Base-by-base conservation (phyloP, 2,329 filamentous ascomycete species). In the Trematosphaeria pertusa region DNA sequence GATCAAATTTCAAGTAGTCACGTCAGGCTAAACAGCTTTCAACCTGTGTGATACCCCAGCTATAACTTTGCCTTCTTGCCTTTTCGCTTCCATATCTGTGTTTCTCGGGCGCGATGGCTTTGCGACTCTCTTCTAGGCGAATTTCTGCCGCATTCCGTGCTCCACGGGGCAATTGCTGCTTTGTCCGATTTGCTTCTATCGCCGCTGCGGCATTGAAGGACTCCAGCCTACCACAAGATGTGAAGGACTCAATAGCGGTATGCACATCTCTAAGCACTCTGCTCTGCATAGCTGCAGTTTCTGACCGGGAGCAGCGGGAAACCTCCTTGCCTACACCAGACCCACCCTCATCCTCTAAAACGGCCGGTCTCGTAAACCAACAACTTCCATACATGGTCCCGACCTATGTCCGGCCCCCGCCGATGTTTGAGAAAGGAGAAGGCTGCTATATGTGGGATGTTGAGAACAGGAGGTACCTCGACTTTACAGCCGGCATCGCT, bases 401-500 rank as follows among this genome's bases (percentile, higher is more conserved):
- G 2, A 99, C 94, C 42, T 99, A 99, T 74, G 86, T 91, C 41
- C 89, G 94, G 19, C 93, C 94, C 37, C 82, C 88, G 34, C 91
- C 91, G 2, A 89, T 97, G 67, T 97, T 99, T 72, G 85, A 91
- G 48, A 89, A 87, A 70, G 94, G 92, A 54, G 79, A 91, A 68
- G 94, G 94, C 2, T 91, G 87, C 50, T 92, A 91, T 70, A 73
- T 99, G 53, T 97, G 87, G 84, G 94, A 99, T 70, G 76, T 93
- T 28, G 91, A 97, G 75, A 89, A 94, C 68, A 80, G 89, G 51
- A 86, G 86, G 70, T 99, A 97, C 70, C 81, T 99, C 21, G 94
- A 99, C 74, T 90, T 99, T 64, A 97, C 94, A 1, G 88, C 92
- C 8, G 94, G 94, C 37, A 99, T 99, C 68, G 94, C 94, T 12